Percentiles rank a stretch among this genome's conserved stretches.
Conservation (phyloP, 1,284 basidiomycete species). For the Sanghuangporus weigelae region DNA sequence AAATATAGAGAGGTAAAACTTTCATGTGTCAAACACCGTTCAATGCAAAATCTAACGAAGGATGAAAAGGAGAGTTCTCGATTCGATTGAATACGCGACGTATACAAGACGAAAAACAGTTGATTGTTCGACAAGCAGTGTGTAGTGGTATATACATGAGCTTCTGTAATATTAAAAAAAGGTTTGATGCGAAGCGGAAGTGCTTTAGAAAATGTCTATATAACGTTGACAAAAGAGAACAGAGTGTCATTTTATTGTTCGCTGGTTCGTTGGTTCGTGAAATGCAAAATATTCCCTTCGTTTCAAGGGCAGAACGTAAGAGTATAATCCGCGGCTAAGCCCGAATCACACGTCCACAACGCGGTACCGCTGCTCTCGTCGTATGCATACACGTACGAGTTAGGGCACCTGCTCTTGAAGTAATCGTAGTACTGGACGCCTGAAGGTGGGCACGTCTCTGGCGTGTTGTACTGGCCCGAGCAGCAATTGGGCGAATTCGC, state of each 20-base stretch:
- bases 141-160: no score
- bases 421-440: conserved; percentile 43
- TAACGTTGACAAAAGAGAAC: neutral
- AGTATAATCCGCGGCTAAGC: conserved; percentile 43
- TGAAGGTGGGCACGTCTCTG: conserved; percentile 45
- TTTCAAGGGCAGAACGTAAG: conserved; percentile 47
- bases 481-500: conserved; percentile 46
- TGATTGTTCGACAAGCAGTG: no score
- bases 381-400: conserved; percentile 53
- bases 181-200: no score
- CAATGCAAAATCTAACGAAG: no score
- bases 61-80: no score
- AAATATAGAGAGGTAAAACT: no score
- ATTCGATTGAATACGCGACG: no score
- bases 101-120: no score
- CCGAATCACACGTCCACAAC: conserved; percentile 44
- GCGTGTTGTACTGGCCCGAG: conserved; percentile 44
- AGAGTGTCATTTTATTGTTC: neutral
- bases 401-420: conserved; percentile 52
- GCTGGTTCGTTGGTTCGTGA: no score
- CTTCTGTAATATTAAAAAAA: no score
- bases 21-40: no score
- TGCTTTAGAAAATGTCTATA: neutral
- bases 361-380: conserved; percentile 50
- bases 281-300: no score